Evolutionary conservation across 2,329 filamentous ascomycete genomes (phyloP).

Genomic region (Westerdykella sp.): DNA sequence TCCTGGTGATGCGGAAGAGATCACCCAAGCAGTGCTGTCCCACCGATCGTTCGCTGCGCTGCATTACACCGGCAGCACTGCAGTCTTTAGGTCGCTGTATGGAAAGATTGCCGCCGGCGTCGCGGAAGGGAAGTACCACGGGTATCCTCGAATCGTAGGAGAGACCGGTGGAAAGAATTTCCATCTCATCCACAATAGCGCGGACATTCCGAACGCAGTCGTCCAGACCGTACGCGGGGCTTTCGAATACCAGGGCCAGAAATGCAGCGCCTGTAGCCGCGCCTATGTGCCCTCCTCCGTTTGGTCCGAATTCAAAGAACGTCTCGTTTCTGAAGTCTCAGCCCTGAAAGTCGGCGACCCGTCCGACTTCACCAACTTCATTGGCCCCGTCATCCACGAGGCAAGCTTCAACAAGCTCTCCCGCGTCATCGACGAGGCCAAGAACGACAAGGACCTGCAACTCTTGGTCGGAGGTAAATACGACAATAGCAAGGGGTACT

Average conservation of each 20-base stretch:
- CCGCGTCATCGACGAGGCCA: slow-evolving; percentile 71
- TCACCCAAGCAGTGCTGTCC: slow-evolving; percentile 69
- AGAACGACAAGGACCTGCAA: slow-evolving; percentile 65
- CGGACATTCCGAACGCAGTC: slow-evolving; percentile 71
- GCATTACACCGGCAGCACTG: slow-evolving; percentile 90
- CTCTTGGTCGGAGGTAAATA: slow-evolving; percentile 70
- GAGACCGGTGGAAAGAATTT: slow-evolving; percentile 95
- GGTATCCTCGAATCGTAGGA: slow-evolving; percentile 83
- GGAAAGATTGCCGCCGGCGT: slow-evolving; percentile 78
- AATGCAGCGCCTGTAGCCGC: slow-evolving; percentile 80
- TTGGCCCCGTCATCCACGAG: slow-evolving; percentile 81
- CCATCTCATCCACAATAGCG: slow-evolving; percentile 72
- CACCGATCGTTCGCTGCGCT: slow-evolving; percentile 83
- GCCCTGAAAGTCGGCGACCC: slow-evolving; percentile 66
- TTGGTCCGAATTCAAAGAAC: slow-evolving; percentile 64
- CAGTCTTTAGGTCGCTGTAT: slow-evolving; percentile 83
- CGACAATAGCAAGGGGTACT: slow-evolving; percentile 74
- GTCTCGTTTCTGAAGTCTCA: slow-evolving; percentile 61
- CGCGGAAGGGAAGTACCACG: slow-evolving; percentile 71
- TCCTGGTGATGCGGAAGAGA: slow-evolving; percentile 76
- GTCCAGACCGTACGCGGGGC: slow-evolving; percentile 79
- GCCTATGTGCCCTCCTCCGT: slow-evolving; percentile 70
- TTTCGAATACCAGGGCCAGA: slow-evolving; percentile 88
- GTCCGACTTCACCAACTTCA: slow-evolving; percentile 68
- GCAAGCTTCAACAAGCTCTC: slow-evolving; percentile 75